phyloP scores from a whole-genome alignment of 2,329 filamentous ascomycete species.

The Talaromyces sp. region DNA sequence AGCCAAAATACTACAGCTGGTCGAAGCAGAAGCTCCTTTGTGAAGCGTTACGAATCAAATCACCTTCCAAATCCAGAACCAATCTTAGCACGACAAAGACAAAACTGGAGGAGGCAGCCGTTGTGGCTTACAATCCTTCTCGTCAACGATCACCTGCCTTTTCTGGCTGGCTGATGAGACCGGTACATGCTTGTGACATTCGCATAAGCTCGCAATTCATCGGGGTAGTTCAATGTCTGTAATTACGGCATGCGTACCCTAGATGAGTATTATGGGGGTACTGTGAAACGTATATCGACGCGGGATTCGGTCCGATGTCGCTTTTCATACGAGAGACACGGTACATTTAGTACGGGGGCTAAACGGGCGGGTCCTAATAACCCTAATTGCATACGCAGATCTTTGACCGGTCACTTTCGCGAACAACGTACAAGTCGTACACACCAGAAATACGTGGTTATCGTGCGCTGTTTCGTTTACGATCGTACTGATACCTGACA shows the following conservation, averaged over 20 bases:
- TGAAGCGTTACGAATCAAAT: background rate
- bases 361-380: background rate
- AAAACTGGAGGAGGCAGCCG: background rate
- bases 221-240: background rate
- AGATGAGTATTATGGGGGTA: background rate
- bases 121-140: background rate
- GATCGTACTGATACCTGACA: background rate
- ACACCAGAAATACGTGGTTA: background rate
- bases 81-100: background rate
- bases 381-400: background rate
- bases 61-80: background rate
- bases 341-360: background rate
- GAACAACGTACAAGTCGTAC: too few relatives aligned
- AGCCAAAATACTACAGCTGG: too few relatives aligned
- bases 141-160: background rate
- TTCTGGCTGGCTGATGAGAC: too few relatives aligned
- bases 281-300: background rate
- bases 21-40: background rate
- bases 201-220: background rate
- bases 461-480: background rate
- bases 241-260: background rate
- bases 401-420: background rate
- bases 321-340: background rate
- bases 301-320: background rate
- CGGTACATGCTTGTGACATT: background rate